These are phyloP conservation scores for Serendipita sp. DNA, from an alignment of 768 basidiomycete species.

Conservation along the genomic window DNA sequence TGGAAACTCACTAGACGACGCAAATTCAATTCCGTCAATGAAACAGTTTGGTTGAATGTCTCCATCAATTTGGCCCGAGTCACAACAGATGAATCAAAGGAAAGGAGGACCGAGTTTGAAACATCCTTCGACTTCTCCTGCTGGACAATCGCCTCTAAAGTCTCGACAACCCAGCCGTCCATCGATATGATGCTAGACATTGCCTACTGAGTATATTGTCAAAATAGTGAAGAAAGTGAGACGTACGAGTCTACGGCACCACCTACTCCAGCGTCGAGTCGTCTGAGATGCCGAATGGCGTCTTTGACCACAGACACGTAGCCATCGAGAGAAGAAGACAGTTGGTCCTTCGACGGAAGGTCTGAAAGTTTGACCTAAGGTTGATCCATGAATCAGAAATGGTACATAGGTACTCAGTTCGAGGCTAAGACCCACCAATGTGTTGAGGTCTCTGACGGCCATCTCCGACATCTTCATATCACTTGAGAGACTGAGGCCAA, in stretches of 20 bases:
- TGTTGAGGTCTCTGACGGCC: neutral
- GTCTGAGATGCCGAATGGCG: neutral
- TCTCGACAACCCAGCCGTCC: neutral
- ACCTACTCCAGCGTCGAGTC: neutral
- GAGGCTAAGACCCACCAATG: neutral
- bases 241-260: constrained; percentile 4
- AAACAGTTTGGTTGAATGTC: neutral
- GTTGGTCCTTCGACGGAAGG: neutral
- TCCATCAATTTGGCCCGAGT: neutral
- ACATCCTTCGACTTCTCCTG: neutral
- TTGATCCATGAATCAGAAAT: neutral
- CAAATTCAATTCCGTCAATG: neutral
- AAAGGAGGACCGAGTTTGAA: neutral
- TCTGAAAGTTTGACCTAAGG: constrained; percentile 5
- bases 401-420: constrained; percentile 19
- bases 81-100: neutral
- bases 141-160: neutral
- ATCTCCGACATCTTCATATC: neutral
- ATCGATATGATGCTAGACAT: neutral
- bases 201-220: neutral
- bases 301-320: neutral
- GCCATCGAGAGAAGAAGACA: neutral
- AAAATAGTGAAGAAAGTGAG: neutral
- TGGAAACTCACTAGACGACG: neutral
- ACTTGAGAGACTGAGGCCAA: neutral